These are phyloP conservation scores for Thamnidium elegans DNA, from an alignment of 192 early-diverging fungal species.

Conservation along the genomic window DNA sequence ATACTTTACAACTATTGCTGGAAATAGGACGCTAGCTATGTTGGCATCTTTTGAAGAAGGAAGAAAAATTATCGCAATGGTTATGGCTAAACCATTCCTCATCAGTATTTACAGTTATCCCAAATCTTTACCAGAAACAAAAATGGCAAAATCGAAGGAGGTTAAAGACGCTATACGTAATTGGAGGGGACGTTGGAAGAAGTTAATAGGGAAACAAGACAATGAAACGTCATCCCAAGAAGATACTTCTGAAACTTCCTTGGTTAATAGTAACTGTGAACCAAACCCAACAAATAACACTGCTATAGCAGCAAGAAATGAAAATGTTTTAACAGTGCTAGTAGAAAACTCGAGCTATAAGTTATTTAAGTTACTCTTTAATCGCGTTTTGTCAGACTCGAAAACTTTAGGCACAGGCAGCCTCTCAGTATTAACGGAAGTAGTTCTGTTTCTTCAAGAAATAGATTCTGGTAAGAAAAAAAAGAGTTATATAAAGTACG, in stretches of 20 bases:
- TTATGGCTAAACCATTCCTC: neutral
- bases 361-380: neutral
- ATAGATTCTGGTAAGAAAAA: neutral
- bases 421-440: neutral
- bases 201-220: too few species aligned
- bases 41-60: conserved; percentile 4
- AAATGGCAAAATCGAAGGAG: too few species aligned
- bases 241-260: too few species aligned
- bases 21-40: conserved; percentile 1
- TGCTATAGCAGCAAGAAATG: too few species aligned
- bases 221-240: too few species aligned
- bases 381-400: conserved; percentile 3
- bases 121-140: too few species aligned
- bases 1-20: conserved; percentile 6
- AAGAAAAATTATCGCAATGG: neutral
- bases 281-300: too few species aligned
- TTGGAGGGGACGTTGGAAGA: too few species aligned
- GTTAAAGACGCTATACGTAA: too few species aligned
- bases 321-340: too few species aligned
- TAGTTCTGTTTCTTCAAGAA: conserved; percentile 1
- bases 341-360: neutral
- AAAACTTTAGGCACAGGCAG: neutral
- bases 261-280: too few species aligned
- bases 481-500: neutral
- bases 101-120: neutral